Conservation (phyloP, 768 basidiomycete species). For the Candolleomyces efflorescens region DNA sequence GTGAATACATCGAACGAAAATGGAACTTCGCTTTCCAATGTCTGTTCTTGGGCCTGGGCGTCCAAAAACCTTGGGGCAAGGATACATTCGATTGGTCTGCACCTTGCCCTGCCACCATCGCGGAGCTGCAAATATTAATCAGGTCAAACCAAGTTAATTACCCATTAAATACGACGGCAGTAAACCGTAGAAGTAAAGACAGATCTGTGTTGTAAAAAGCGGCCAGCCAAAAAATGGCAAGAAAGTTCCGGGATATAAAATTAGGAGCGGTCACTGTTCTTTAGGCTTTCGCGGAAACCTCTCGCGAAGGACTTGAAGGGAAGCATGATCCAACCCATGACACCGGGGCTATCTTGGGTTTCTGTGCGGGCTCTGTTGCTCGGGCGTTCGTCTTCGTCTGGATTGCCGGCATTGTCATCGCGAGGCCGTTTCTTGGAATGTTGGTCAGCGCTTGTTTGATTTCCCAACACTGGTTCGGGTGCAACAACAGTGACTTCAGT, state of each 20-base stretch:
- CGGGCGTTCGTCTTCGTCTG: conserved; percentile 35
- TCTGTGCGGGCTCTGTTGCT: conserved; percentile 49
- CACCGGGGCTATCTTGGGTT: conserved; percentile 42
- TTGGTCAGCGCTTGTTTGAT: conserved; percentile 15
- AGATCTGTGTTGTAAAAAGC: neutral
- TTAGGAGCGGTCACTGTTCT: neutral
- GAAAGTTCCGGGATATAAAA: neutral
- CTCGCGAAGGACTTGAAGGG: conserved; percentile 63
- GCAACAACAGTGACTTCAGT: conserved; percentile 29
- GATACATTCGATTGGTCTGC: no score
- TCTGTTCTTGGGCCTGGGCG: no score
- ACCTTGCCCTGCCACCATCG: no score
- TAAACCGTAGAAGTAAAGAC: no score
- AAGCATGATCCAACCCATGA: conserved; percentile 56
- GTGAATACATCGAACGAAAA: no score
- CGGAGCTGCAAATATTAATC: no score
- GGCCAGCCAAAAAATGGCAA: neutral
- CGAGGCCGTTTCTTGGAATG: conserved; percentile 30
- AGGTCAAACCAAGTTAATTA: no score
- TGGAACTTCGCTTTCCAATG: no score
- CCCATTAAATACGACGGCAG: no score
- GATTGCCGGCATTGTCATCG: conserved; percentile 28
- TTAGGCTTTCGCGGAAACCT: conserved; percentile 63
- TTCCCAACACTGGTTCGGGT: conserved; percentile 30
- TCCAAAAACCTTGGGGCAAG: no score